phyloP scores from a whole-genome alignment of 2,329 filamentous ascomycete genomes.

The Ophiocordyceps camponoti-floridani region DNA sequence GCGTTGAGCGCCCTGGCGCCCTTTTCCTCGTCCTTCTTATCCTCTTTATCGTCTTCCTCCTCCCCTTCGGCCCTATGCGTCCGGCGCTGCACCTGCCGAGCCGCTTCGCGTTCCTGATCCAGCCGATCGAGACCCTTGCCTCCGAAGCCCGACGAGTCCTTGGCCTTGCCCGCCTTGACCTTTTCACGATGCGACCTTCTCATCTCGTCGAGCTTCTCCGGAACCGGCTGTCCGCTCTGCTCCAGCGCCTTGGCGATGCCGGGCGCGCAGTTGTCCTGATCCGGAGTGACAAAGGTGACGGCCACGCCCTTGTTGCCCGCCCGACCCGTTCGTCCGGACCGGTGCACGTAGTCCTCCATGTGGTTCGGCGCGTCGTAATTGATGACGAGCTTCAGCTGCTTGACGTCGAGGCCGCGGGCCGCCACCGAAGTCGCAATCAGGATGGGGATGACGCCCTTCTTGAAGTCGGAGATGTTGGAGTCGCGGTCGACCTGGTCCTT shows the following conservation, averaged over 20 bases:
- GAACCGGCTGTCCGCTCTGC: constrained; percentile 73
- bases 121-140: constrained; percentile 86
- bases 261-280: constrained; percentile 78
- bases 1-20: constrained; percentile 48
- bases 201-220: constrained; percentile 49
- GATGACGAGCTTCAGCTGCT: constrained; percentile 86
- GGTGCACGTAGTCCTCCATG: constrained; percentile 90
- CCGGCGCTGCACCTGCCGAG: constrained; percentile 71
- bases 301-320: constrained; percentile 90
- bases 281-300: constrained; percentile 81
- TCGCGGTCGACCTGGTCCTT: constrained; percentile 90
- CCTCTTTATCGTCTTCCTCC: constrained; percentile 67
- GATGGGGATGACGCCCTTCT: constrained; percentile 74
- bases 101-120: constrained; percentile 77
- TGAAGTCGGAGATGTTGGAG: constrained; percentile 85
- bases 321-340: constrained; percentile 81
- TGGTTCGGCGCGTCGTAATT: constrained; percentile 93
- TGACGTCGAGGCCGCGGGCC: constrained; percentile 86
- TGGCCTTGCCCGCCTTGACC: constrained; percentile 81
- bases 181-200: constrained; percentile 66
- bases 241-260: constrained; percentile 85
- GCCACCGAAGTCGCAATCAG: constrained; percentile 91
- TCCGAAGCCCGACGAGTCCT: constrained; percentile 78
- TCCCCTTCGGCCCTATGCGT: constrained; percentile 78
- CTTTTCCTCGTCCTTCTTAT: constrained; percentile 60